Evolutionary conservation across 495 filamentous ascomycete genomes (phyloP), one percentile per base, ranked within the genome.

Genomic region (Bacidia rubella): DNA sequence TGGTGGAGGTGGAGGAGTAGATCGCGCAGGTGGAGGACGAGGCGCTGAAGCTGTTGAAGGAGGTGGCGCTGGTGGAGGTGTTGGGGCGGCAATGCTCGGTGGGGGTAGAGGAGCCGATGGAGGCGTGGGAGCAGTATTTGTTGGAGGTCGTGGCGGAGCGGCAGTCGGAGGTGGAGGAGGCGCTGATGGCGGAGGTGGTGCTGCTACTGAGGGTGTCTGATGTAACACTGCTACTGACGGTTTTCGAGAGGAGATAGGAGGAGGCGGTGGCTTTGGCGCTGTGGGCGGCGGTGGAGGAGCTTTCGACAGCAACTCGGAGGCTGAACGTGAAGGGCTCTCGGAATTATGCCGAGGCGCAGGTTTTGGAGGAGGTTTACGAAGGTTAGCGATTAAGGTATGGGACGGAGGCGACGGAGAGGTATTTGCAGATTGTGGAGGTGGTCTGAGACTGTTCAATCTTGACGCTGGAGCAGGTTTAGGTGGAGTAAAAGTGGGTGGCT

Each of bases 241-340:
- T 61, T 87, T 89, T 52, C 83, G 71, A 25, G 76, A 80, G 25
- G 69, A 57, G 51, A 74, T 65, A 5, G 69, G 71, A 3, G 74
- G 72, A 22, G 71, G 67, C 11, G 65, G 65, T 26, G 72, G 64
- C 49, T 77, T 79, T n/a, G 77, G 57, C 32, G 59, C 58, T 43
- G 65, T 72, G 11, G 77, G 82, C 29, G 78, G 75, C 25, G 81
- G 81, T 27, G 83, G 82, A 21, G 86, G 85, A 59, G 69, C 82
- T 66, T 72, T 83, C 63, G 64, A 81, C 66, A 60, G 82, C 62
- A 56, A 72, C 61, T 62, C 66, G 49, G 53, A 63, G 56, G 60
- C 70, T 53, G 69, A 63, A 2, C 55, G 55, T 10, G 38, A 51
- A 11, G 77, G 76, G 12, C 67, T 40, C 11, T 68, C 67, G n/a